A percentile compares a stretch with the other conserved stretches of the same genome.
phyloP scores from a whole-genome alignment of 2,329 filamentous ascomycete genomes.

The Colletotrichum chlorophyti region DNA sequence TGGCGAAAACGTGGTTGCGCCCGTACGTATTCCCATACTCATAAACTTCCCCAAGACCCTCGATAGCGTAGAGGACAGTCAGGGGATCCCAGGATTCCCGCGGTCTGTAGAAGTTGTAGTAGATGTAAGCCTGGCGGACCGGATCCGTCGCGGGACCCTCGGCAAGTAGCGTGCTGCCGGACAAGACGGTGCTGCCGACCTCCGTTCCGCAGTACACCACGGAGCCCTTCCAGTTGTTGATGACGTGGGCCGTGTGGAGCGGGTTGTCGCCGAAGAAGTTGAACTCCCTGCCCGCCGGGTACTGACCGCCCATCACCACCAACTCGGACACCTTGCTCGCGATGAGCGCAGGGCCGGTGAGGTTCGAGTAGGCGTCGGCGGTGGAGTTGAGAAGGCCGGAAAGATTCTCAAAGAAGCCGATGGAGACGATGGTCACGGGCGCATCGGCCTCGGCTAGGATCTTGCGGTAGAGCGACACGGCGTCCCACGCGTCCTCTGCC shows the following conservation, averaged over 20 bases:
- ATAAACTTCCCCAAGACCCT: constrained; percentile 43
- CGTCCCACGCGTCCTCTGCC: constrained; percentile 45
- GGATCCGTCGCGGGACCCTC: constrained; percentile 41
- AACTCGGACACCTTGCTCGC: constrained; percentile 53
- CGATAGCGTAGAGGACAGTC: constrained; percentile 46
- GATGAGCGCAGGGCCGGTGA: constrained; percentile 49
- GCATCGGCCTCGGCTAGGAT: constrained; percentile 46
- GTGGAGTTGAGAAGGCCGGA: constrained; percentile 53
- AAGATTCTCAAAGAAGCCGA: constrained; percentile 55
- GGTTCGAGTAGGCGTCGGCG: constrained; percentile 44
- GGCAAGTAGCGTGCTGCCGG: constrained; percentile 44
- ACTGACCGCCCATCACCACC: constrained; percentile 59
- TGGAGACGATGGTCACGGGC: constrained; percentile 52
- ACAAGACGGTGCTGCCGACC: constrained; percentile 48
- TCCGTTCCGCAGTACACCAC: constrained; percentile 52
- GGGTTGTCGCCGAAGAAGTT: constrained; percentile 55
- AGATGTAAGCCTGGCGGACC: constrained; percentile 45
- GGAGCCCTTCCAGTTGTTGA: constrained; percentile 50
- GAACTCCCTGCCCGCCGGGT: constrained; percentile 53
- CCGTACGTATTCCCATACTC: constrained; percentile 45
- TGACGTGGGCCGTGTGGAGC: constrained; percentile 46
- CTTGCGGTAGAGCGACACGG: constrained; percentile 53
- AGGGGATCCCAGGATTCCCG: constrained; percentile 51
- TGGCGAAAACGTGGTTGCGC: constrained; percentile 45
- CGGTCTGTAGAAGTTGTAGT: constrained; percentile 43